phyloP scores from a whole-genome alignment of 345 rosid genomes.

The Eucalyptus coolabah region DNA sequence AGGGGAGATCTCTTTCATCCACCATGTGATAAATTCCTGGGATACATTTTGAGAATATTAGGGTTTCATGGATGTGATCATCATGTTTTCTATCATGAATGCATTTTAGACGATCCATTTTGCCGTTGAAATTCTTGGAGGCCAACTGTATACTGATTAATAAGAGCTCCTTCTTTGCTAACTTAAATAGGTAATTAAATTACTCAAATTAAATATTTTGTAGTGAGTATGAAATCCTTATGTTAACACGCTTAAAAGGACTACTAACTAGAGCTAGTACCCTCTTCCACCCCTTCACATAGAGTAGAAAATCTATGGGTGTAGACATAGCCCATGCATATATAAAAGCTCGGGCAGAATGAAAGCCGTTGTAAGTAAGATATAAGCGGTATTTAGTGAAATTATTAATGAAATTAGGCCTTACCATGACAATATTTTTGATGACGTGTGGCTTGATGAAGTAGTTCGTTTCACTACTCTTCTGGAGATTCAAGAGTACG shows the following conservation, averaged over 20 bases:
- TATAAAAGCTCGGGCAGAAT: neutral
- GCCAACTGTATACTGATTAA: neutral
- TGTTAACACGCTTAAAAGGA: neutral
- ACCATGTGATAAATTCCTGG: neutral
- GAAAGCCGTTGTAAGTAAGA: neutral
- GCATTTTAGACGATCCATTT: neutral
- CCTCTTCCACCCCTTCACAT: neutral
- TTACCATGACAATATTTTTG: conserved; percentile 10
- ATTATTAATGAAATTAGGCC: neutral
- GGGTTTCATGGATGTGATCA: neutral
- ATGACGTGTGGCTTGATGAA: conserved; percentile 6
- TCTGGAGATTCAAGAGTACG: conserved; percentile 13
- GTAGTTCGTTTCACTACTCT: neutral
- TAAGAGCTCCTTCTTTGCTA: neutral
- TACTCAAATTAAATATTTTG: neutral
- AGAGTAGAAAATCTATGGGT: neutral
- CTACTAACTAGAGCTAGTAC: neutral
- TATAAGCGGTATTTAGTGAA: neutral
- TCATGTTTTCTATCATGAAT: neutral
- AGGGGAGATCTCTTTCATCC: neutral
- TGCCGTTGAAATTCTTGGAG: neutral
- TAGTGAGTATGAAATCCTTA: neutral
- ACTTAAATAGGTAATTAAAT: neutral
- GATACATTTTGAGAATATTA: neutral
- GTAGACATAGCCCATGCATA: neutral